Evolutionary conservation across 257 asterid genomes (phyloP).

Genomic region (Avicennia marina): DNA sequence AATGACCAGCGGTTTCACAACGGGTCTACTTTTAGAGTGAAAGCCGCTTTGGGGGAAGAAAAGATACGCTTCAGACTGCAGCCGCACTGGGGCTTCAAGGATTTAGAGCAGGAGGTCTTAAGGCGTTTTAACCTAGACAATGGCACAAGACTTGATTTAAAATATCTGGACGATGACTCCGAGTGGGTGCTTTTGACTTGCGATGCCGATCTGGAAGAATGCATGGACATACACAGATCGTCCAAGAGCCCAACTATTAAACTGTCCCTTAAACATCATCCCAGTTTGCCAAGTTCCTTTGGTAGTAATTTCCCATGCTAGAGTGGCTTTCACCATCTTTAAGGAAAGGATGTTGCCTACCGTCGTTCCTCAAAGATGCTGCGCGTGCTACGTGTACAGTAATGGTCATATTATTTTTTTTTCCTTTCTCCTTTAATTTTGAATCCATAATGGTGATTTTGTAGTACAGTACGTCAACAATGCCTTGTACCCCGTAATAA

Average conservation of each 20-base stretch:
- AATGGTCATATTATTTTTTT: too few species aligned
- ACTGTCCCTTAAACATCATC: slow-evolving; percentile 44
- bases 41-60: slow-evolving; percentile 69
- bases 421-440: too few species aligned
- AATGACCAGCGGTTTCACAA: not conserved
- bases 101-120: slow-evolving; percentile 43
- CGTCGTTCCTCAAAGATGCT: too few species aligned
- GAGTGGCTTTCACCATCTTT: slow-evolving; percentile 13
- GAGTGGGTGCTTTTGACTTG: slow-evolving; percentile 90
- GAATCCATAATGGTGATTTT: too few species aligned
- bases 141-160: slow-evolving; percentile 40
- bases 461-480: too few species aligned
- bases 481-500: too few species aligned
- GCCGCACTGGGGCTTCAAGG: slow-evolving; percentile 51
- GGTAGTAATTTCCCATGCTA: slow-evolving; percentile 48
- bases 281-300: slow-evolving; percentile 52
- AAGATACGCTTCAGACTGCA: slow-evolving; percentile 65
- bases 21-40: slow-evolving; percentile 33
- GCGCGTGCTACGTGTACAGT: too few species aligned
- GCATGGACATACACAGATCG: slow-evolving; percentile 58
- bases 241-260: slow-evolving; percentile 50
- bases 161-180: slow-evolving; percentile 68
- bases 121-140: slow-evolving; percentile 60
- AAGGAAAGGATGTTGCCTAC: too few species aligned
- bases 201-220: slow-evolving; percentile 84